Conservation (phyloP, 1,284 basidiomycete genomes). For the Cryptococcus sp. region DNA sequence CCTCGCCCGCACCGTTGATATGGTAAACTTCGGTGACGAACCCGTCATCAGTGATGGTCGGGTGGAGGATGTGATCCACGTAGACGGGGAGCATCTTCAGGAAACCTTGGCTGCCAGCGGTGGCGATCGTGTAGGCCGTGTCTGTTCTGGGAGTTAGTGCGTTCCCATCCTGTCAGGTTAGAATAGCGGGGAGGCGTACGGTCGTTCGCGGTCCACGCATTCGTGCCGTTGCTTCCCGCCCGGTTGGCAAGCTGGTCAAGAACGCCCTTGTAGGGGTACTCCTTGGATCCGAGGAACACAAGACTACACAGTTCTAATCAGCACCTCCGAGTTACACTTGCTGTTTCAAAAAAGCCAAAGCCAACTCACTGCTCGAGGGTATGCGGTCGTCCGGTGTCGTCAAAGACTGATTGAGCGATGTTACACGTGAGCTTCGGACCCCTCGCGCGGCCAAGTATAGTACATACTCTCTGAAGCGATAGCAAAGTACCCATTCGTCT, state of each 20-base stretch:
- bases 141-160: conserved; percentile 57
- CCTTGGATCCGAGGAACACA: conserved; percentile 90
- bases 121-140: conserved; percentile 95
- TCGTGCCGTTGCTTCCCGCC: conserved; percentile 89
- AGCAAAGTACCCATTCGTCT: conserved; percentile 92
- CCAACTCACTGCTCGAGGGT: conserved; percentile 70
- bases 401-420: conserved; percentile 62
- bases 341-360: not conserved
- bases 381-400: conserved; percentile 90
- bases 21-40: conserved; percentile 95
- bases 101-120: conserved; percentile 94
- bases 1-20: conserved; percentile 82
- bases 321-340: not conserved
- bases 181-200: conserved; percentile 29
- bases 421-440: not conserved
- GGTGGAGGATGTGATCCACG: conserved; percentile 95
- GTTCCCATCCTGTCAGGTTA: not conserved
- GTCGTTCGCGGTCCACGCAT: conserved; percentile 59
- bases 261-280: conserved; percentile 95
- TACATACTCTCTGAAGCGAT: conserved; percentile 83
- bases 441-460: not conserved
- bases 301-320: conserved; percentile 54
- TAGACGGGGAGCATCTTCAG: conserved; percentile 91
- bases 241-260: conserved; percentile 96
- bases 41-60: conserved; percentile 85